phyloP scores from a whole-genome alignment of 805 yeast genomes.

The Sugiyamaella boreocaroliniensis region DNA sequence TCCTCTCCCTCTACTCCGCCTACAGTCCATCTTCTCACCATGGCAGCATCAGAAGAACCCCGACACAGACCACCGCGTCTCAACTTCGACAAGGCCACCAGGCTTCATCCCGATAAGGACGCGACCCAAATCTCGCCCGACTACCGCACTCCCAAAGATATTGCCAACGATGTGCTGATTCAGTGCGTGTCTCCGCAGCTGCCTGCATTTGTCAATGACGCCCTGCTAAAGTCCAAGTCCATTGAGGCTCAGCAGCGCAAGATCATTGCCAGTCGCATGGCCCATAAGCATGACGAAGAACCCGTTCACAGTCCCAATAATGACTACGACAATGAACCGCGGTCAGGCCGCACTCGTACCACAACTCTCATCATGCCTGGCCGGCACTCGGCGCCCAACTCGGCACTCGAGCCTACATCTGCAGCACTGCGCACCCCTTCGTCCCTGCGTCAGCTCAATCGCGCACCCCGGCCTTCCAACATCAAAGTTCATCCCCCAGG shows the following conservation, averaged over 20 bases:
- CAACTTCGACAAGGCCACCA: neutral
- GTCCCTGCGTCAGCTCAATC: constrained; percentile 4
- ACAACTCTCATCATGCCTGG: neutral
- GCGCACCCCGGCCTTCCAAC: constrained; percentile 6
- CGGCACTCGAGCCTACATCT: neutral
- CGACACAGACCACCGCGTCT: neutral
- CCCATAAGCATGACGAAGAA: constrained; percentile 5
- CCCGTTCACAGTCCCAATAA: neutral
- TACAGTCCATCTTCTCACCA: neutral
- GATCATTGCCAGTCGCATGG: constrained; percentile 23
- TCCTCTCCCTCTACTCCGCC: neutral
- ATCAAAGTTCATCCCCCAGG: constrained; percentile 7
- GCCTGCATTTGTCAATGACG: constrained; percentile 24
- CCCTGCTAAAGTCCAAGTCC: constrained; percentile 20
- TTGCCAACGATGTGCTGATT: constrained; percentile 27
- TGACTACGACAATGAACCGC: neutral
- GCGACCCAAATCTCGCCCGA: constrained; percentile 4
- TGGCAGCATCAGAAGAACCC: neutral
- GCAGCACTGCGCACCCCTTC: constrained; percentile 2
- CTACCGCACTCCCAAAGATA: constrained; percentile 23
- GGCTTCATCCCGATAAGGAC: neutral
- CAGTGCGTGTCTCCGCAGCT: constrained; percentile 29
- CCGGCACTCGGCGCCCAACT: neutral
- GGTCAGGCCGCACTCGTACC: neutral
- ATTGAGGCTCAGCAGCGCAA: constrained; percentile 27